Evolutionary conservation across 148 eudicot genomes (phyloP), one percentile per base, ranked within the genome.

Genomic region (Camellia granthamiana): DNA sequence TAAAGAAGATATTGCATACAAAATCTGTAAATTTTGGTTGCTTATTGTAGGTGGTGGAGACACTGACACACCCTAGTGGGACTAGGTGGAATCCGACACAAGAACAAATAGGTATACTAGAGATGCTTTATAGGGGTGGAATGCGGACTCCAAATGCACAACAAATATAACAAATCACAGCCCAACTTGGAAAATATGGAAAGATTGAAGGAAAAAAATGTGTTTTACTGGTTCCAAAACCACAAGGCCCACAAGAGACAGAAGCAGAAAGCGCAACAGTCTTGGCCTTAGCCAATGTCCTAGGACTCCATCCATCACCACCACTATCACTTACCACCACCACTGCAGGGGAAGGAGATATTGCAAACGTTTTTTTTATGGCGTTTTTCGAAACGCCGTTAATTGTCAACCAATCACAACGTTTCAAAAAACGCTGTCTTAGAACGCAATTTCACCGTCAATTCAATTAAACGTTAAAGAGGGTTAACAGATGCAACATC

Each of bases 1-100:
- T 30, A 0, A 30, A 30, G 1, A 30, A 30, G 30, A 30, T 30
- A 30, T 30, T 30, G 30, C 30, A 30, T 30, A 30, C 30, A 30
- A 30, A 30, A 30, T 30, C 30, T 30, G 1, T 0, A 41, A 14
- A 15, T 43, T 44, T n/a, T 71, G 73, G 30, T 30, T 30, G 30
- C 30, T 30, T 30, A 0, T 30, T 30, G 30, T 30, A 30, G 30
- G 30, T 30, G 30, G 30, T 77, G 86, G 82, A 90, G 95, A 91
- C 89, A 68, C 94, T 89, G 77, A 82, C 92, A 23, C 95, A 87
- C 1, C 88, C 89, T 0, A 97, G 98, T 12, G 98, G 98, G 78
- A 95, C 98, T 4, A 75, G 98, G 78, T 95, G 98, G 98, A 95
- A 93, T 73, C 98, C 98, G 1, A 91, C 98, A 0, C 96, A 90